phyloP scores from a whole-genome alignment of 2,329 filamentous ascomycete species.

The Berkeleyomyces rouxiae region DNA sequence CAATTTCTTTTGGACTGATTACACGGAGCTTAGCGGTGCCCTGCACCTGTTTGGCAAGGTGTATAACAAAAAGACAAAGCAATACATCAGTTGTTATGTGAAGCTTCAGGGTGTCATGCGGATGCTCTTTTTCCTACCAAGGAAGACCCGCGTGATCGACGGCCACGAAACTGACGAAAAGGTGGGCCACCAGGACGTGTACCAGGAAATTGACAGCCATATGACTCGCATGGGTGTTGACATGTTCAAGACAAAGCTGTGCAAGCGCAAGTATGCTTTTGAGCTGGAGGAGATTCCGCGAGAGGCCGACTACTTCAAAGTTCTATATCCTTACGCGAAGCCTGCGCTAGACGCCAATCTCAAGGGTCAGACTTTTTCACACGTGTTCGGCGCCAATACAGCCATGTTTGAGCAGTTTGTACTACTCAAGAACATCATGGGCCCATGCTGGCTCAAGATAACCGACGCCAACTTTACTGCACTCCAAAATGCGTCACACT shows the following conservation, averaged over 20 bases:
- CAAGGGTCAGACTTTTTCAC: constrained; percentile 78
- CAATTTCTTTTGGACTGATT: constrained; percentile 94
- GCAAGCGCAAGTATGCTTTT: constrained; percentile 85
- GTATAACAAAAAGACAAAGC: constrained; percentile 64
- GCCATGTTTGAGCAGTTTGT: constrained; percentile 96
- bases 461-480: constrained; percentile 67
- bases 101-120: constrained; percentile 89
- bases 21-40: constrained; percentile 78
- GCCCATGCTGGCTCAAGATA: constrained; percentile 91
- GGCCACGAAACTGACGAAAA: constrained; percentile 59
- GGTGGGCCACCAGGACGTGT: constrained; percentile 77
- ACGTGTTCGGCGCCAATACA: constrained; percentile 86
- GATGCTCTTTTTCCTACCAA: constrained; percentile 84
- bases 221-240: constrained; percentile 76
- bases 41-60: constrained; percentile 94
- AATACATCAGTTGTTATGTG: constrained; percentile 81
- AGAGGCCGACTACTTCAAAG: constrained; percentile 80
- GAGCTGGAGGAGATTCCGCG: constrained; percentile 75
- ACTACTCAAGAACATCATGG: constrained; percentile 97
- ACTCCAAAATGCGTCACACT: constrained; percentile 87
- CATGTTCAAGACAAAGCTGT: constrained; percentile 88
- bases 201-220: constrained; percentile 69
- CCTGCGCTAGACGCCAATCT: constrained; percentile 45
- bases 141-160: constrained; percentile 39
- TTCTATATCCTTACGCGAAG: constrained; percentile 84